A percentile compares a stretch with the other conserved stretches of the same genome.
Conservation (phyloP, 441 rosid genomes). For the Aleurites moluccanus region DNA sequence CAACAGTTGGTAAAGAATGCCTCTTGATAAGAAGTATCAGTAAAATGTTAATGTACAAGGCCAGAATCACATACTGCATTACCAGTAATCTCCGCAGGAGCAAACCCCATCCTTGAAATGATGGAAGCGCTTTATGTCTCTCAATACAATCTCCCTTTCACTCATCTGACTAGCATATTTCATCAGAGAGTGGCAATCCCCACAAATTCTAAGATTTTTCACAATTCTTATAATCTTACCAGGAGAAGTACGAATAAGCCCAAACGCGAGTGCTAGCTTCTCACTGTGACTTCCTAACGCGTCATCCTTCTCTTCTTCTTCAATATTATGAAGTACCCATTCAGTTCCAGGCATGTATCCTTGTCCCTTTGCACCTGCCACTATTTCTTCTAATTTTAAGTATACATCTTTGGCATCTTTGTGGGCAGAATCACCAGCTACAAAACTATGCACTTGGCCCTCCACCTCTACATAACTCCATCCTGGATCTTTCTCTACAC, state of each 20-base stretch:
- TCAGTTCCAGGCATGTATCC: conserved; percentile 64
- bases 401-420: conserved; percentile 37
- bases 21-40: neutral
- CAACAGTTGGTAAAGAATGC: neutral
- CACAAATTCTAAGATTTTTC: conserved; percentile 56
- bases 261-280: conserved; percentile 66
- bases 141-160: conserved; percentile 52
- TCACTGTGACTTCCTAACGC: conserved; percentile 59
- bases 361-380: conserved; percentile 35
- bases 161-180: conserved; percentile 48
- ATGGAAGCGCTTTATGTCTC: conserved; percentile 68
- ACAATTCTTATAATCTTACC: conserved; percentile 47
- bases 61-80: conserved; percentile 22
- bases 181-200: conserved; percentile 68
- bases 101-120: conserved; percentile 63
- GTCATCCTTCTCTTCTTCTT: conserved; percentile 69
- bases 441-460: conserved; percentile 51
- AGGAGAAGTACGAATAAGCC: conserved; percentile 41
- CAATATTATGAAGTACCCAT: conserved; percentile 58
- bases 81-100: conserved; percentile 69
- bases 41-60: neutral
- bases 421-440: conserved; percentile 50
- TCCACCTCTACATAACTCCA: conserved; percentile 60
- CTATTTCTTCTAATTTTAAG: conserved; percentile 48
- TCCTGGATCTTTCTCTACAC: conserved; percentile 45